Evolutionary conservation across 1,139 yeast genomes (phyloP).

Genomic region (Suhomyces bokatorum): DNA sequence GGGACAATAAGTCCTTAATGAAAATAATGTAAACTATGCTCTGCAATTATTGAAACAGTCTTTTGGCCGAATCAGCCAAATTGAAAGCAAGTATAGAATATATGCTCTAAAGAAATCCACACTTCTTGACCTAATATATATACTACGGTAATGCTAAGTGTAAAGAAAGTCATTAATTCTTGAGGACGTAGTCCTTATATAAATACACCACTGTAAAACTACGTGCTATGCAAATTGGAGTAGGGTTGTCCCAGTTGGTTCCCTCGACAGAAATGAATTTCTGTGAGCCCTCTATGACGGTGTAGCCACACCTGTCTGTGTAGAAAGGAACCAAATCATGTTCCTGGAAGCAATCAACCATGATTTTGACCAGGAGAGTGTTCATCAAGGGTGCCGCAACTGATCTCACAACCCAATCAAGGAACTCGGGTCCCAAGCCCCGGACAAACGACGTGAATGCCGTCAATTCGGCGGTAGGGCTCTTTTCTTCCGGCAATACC

Average conservation of each 20-base stretch:
- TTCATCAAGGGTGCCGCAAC: background rate
- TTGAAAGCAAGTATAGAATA: too few species aligned
- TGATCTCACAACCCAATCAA: background rate
- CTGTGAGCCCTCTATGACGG: background rate
- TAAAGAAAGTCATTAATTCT: too few species aligned
- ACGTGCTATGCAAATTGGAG: background rate
- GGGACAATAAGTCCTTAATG: too few species aligned
- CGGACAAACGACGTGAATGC: constrained; percentile 1
- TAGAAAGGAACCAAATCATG: constrained; percentile 44
- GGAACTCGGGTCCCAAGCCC: background rate
- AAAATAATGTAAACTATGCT: too few species aligned
- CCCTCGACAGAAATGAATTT: background rate
- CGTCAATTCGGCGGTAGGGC: background rate
- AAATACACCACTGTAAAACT: background rate
- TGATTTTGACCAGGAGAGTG: background rate
- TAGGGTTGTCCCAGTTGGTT: background rate
- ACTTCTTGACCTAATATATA: too few species aligned
- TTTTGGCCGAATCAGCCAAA: too few species aligned
- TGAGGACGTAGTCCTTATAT: background rate
- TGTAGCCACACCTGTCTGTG: constrained; percentile 40
- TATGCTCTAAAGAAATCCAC: too few species aligned
- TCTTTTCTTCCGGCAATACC: constrained; percentile 22
- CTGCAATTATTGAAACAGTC: too few species aligned
- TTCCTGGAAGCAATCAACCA: constrained; percentile 1
- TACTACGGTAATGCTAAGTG: too few species aligned